Evolutionary conservation across 1,284 basidiomycete genomes (phyloP).

Genomic region (Salmacisia buchloeana): DNA sequence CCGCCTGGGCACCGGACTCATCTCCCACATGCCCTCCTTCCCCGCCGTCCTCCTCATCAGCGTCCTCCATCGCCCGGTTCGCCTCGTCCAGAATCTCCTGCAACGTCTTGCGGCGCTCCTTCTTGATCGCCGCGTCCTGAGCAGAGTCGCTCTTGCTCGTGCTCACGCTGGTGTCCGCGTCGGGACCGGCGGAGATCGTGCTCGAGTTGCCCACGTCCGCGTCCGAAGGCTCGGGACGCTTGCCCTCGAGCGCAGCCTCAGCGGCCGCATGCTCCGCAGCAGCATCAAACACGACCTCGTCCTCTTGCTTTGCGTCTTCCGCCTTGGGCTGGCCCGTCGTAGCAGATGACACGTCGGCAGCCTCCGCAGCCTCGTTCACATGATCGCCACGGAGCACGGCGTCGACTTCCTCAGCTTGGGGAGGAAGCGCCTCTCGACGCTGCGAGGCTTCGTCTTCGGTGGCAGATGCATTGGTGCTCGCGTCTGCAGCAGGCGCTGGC

Average conservation of each 20-base stretch:
- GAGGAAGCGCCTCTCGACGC: not conserved
- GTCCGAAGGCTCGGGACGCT: not conserved
- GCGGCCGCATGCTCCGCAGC: not conserved
- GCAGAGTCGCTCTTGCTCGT: not conserved
- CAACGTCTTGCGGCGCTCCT: conserved; percentile 6
- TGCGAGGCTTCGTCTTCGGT: too few species aligned
- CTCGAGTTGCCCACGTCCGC: too few species aligned
- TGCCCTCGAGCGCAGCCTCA: not conserved
- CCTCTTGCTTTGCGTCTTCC: not conserved
- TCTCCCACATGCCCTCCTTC: not conserved
- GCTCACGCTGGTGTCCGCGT: too few species aligned
- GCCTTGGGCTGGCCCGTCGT: not conserved
- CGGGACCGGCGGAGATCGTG: too few species aligned
- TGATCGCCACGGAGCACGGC: not conserved
- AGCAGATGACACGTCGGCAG: not conserved
- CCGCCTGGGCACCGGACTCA: not conserved
- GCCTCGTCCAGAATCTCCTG: conserved; percentile 6
- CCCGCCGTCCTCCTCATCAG: not conserved
- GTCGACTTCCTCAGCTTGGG: not conserved
- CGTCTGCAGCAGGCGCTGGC: too few species aligned
- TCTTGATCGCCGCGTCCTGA: not conserved
- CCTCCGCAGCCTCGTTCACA: not conserved
- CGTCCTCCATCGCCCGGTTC: conserved; percentile 1
- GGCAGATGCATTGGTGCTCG: too few species aligned
- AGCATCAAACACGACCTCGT: conserved; percentile 3